Base-by-base conservation (phyloP, 495 filamentous ascomycete species). In the Echria macrotheca region DNA sequence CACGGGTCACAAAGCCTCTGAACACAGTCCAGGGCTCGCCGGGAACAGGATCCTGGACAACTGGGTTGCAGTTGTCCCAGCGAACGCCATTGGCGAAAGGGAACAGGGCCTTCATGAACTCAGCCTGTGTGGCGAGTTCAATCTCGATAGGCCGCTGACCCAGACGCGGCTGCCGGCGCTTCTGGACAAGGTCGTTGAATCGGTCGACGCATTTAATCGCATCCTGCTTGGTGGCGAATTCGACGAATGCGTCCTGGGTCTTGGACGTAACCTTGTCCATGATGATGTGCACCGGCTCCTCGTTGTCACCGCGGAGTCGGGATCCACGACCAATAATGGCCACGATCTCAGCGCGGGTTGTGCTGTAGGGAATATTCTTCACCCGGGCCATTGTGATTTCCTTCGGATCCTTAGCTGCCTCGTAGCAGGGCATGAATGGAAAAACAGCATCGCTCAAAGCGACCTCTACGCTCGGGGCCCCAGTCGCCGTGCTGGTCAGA, bases 181-280 rank as follows among this genome's bases (percentile, higher is more conserved):
- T 44, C 14, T 56, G 40, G 9, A 51, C 37, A 5, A 53, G 41
- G 14, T 57, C 43, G 18, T 69, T 55, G 50, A 73, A 71, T 10
- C 75, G 72, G 23, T 77, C 68, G 4, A 81, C 69, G 0, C 77
- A 69, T 8, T 66, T 66, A 9, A 70, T 53, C 0, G 86, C 86
- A 59, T 83, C 81, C 0, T 66, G 50, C 0, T 67, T 47, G 5
- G 69, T 75, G 24, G 67, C 45, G 39, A 90, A 82, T 57, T 93
- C 87, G 24, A 87, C 79, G 53, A 71, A 93, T 49, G 77, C 83
- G 43, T 90, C 85, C 64, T 83, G 79, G 0, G 87, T 91, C 74
- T 91, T 91, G 39, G 77, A 77, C 1, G 84, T 86, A 0, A 79
- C 70, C 6, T 85, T 82, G 42, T 91, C 87, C 85, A 93, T 89